Percentiles rank a stretch among this genome's conserved stretches.
phyloP scores from a whole-genome alignment of 164 flowering plant genomes.

The Vitis labrusca region DNA sequence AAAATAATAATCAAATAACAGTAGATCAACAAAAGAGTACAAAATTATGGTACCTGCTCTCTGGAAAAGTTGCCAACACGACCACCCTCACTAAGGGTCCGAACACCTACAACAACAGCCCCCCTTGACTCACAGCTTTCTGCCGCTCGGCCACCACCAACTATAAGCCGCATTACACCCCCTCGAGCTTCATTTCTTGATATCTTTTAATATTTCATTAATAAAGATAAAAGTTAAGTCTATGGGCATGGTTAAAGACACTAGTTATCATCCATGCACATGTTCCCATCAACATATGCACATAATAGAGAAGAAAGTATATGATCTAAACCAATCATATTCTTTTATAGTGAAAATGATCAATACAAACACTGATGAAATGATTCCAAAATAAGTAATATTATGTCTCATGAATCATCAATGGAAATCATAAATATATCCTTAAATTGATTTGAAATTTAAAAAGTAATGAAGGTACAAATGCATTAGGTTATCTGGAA shows the following conservation, averaged over 20 bases:
- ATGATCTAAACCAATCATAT: background rate
- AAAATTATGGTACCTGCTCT: slow-evolving; percentile 69
- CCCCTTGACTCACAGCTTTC: slow-evolving; percentile 75
- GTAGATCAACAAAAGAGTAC: background rate
- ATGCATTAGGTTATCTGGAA: too few species aligned
- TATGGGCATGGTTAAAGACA: too few species aligned
- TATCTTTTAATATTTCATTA: slow-evolving; percentile 40
- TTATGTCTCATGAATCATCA: too few species aligned
- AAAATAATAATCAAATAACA: too few species aligned
- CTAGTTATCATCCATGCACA: background rate
- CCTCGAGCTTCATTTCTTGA: slow-evolving; percentile 70
- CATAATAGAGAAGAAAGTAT: background rate
- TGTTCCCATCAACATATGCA: slow-evolving; percentile 1
- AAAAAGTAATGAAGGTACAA: too few species aligned
- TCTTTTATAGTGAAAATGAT: background rate
- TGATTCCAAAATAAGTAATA: too few species aligned
- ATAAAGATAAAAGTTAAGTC: background rate
- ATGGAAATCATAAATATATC: too few species aligned
- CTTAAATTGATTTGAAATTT: too few species aligned
- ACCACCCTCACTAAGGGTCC: slow-evolving; percentile 99
- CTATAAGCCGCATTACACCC: slow-evolving; percentile 97
- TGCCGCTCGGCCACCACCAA: slow-evolving; percentile 97
- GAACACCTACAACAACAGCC: slow-evolving; percentile 93
- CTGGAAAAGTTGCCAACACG: slow-evolving; percentile 96
- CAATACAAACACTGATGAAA: background rate